Conservation (phyloP, 179 eudicot genomes). For the Drosera spatulata region DNA sequence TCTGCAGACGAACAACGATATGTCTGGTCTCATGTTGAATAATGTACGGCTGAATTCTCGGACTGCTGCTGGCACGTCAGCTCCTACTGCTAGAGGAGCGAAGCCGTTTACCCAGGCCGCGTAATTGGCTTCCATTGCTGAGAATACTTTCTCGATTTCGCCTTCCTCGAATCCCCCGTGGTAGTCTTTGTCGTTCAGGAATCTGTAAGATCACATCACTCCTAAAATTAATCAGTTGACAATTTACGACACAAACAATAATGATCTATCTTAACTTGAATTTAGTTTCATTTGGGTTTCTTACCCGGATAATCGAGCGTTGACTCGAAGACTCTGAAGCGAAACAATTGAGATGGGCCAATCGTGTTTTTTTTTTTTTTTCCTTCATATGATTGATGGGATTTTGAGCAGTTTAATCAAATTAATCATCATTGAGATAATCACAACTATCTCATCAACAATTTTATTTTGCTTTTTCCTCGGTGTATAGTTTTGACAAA, state of each 20-base stretch:
- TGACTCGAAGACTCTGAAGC: too few species aligned
- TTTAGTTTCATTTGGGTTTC: not conserved
- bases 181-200: slow-evolving; percentile 58
- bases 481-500: too few species aligned
- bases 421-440: too few species aligned
- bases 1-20: slow-evolving; percentile 48
- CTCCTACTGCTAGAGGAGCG: slow-evolving; percentile 74
- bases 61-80: slow-evolving; percentile 67
- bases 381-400: too few species aligned
- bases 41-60: slow-evolving; percentile 72
- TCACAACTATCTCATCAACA: too few species aligned
- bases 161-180: slow-evolving; percentile 68
- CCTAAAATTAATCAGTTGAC: not conserved
- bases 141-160: slow-evolving; percentile 46
- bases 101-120: slow-evolving; percentile 64
- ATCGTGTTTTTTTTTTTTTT: too few species aligned
- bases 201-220: slow-evolving; percentile 20
- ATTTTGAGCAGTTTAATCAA: too few species aligned
- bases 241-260: not conserved
- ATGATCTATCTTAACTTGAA: not conserved
- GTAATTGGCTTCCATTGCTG: slow-evolving; percentile 71
- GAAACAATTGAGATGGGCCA: too few species aligned
- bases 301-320: too few species aligned
- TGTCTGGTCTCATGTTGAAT: slow-evolving; percentile 83
- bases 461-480: too few species aligned